phyloP scores from a whole-genome alignment of 306 rosid species.

The Hippophae rhamnoides region DNA sequence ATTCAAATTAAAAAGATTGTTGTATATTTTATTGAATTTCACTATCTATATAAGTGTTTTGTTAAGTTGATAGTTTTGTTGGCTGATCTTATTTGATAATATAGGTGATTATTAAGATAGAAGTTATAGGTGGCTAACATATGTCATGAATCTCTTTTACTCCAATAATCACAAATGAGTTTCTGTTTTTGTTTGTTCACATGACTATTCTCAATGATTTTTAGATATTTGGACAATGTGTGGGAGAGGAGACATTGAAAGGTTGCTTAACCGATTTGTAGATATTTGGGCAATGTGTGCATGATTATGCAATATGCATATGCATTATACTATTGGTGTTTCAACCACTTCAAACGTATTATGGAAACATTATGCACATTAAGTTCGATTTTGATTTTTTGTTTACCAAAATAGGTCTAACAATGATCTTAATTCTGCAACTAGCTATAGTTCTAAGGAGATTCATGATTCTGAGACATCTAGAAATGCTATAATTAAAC shows the following conservation, averaged over 20 bases:
- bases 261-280: too few relatives aligned
- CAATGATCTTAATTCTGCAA: too few relatives aligned
- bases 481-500: too few relatives aligned
- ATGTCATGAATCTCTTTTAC: conserved; percentile 11
- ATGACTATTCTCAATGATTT: conserved; percentile 10
- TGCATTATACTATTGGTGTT: conserved; percentile 89
- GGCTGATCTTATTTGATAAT: conserved; percentile 8
- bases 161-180: not conserved
- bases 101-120: conserved; percentile 42
- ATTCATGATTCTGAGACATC: too few relatives aligned
- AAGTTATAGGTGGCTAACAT: conserved; percentile 63
- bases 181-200: not conserved
- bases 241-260: conserved; percentile 24
- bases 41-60: not conserved
- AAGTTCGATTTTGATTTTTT: too few relatives aligned
- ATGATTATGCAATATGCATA: conserved; percentile 20
- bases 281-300: too few relatives aligned
- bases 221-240: conserved; percentile 52
- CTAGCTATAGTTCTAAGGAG: too few relatives aligned
- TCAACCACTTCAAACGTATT: conserved; percentile 84
- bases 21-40: not conserved
- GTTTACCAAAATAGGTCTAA: too few relatives aligned
- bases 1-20: conserved; percentile 2
- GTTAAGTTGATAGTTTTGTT: not conserved
- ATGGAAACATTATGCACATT: conserved; percentile 45